phyloP scores from a whole-genome alignment of 2,329 filamentous ascomycete species.

The Niveomyces coronatus region DNA sequence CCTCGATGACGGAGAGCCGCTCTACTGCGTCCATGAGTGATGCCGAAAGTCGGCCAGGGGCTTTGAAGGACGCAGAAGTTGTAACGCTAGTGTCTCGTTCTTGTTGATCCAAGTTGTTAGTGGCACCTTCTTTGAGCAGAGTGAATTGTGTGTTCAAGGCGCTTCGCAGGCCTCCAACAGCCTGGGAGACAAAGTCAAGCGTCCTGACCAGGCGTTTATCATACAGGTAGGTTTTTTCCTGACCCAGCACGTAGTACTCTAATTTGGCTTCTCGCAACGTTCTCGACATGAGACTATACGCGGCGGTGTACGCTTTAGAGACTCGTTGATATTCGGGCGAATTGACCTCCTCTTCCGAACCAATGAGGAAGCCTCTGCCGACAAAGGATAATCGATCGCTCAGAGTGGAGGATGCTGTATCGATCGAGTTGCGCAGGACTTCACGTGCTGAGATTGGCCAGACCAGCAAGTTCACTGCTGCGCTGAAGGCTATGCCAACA shows the following conservation, averaged over 20 bases:
- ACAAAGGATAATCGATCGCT: conserved; percentile 74
- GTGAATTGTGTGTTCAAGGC: conserved; percentile 84
- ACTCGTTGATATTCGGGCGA: conserved; percentile 54
- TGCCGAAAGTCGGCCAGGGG: conserved; percentile 18
- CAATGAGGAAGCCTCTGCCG: conserved; percentile 72
- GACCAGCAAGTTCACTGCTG: conserved; percentile 65
- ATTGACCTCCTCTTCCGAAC: conserved; percentile 66
- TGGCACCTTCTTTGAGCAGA: conserved; percentile 56
- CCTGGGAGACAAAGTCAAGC: conserved; percentile 76
- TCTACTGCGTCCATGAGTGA: conserved; percentile 33
- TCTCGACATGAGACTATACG: conserved; percentile 61
- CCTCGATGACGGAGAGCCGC: conserved; percentile 51
- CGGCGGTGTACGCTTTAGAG: conserved; percentile 52
- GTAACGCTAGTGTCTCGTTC: conserved; percentile 12
- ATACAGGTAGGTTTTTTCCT: conserved; percentile 66
- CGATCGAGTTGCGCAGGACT: conserved; percentile 61
- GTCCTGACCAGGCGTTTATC: conserved; percentile 75
- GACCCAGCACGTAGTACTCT: conserved; percentile 76
- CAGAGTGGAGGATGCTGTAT: conserved; percentile 62
- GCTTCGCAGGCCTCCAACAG: conserved; percentile 81
- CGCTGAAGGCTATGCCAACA: conserved; percentile 64
- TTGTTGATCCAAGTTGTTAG: conserved; percentile 7
- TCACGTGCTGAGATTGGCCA: conserved; percentile 69
- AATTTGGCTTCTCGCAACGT: conserved; percentile 78
- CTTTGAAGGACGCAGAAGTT: no score